A percentile compares a stretch with the other conserved stretches of the same genome.
These are phyloP conservation scores for Curvularia verruculosa DNA, from an alignment of 2,329 filamentous ascomycete genomes.

Conservation along the genomic window DNA sequence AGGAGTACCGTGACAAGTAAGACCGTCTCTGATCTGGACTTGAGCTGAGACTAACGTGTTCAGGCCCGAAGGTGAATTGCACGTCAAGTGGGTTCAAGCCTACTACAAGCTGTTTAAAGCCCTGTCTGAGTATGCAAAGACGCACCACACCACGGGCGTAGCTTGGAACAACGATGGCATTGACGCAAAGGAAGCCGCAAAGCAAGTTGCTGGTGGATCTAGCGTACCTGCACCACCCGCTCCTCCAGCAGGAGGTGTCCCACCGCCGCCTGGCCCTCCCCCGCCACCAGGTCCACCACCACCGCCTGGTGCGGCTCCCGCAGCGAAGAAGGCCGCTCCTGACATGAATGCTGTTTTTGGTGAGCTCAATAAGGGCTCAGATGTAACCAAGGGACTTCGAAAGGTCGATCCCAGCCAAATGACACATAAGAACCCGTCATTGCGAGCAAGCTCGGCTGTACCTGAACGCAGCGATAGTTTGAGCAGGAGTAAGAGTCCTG, in stretches of 20 bases:
- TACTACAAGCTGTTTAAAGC: slow-evolving; percentile 91
- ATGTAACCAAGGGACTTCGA: slow-evolving; percentile 84
- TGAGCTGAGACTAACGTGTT: slow-evolving; percentile 20
- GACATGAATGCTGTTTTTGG: slow-evolving; percentile 90
- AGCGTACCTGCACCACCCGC: slow-evolving; percentile 71
- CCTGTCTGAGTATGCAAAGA: slow-evolving; percentile 81
- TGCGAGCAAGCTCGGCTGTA: slow-evolving; percentile 76
- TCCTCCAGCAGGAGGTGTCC: slow-evolving; percentile 63
- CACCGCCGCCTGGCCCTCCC: slow-evolving; percentile 69
- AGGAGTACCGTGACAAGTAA: slow-evolving; percentile 84
- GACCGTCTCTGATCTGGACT: slow-evolving; percentile 26
- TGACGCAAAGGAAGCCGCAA: slow-evolving; percentile 72
- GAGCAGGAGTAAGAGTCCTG: slow-evolving; percentile 77
- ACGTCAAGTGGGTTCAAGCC: slow-evolving; percentile 88
- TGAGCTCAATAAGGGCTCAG: slow-evolving; percentile 85
- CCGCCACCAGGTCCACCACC: slow-evolving; percentile 60
- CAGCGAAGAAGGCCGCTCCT: slow-evolving; percentile 53
- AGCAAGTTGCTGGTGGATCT: slow-evolving; percentile 58
- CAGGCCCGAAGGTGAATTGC: slow-evolving; percentile 68
- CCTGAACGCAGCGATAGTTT: slow-evolving; percentile 62
- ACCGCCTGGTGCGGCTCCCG: slow-evolving; percentile 56
- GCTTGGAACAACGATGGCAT: slow-evolving; percentile 83
- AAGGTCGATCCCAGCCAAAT: slow-evolving; percentile 96
- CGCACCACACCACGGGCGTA: slow-evolving; percentile 78
- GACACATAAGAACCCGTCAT: slow-evolving; percentile 96